These are phyloP conservation scores for Citrus maxima DNA, from an alignment of 345 rosid species.

Conservation along the genomic window DNA sequence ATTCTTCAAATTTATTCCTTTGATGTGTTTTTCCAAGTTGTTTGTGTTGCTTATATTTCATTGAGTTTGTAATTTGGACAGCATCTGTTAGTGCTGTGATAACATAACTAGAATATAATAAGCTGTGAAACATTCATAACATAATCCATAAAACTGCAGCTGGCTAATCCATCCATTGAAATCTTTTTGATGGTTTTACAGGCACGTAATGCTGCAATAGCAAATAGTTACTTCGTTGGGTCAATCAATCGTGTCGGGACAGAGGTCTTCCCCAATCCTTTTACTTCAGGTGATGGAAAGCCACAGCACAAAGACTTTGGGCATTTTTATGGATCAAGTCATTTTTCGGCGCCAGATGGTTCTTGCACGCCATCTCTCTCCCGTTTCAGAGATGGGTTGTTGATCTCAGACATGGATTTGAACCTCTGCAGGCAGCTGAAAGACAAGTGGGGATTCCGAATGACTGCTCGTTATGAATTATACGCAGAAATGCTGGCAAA, in stretches of 20 bases:
- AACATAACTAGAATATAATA: not conserved
- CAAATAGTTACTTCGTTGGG: slow-evolving; percentile 93
- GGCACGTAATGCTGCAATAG: slow-evolving; percentile 96
- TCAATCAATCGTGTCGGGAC: slow-evolving; percentile 98
- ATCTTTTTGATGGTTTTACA: slow-evolving; percentile 24
- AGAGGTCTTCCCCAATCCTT: slow-evolving; percentile 80
- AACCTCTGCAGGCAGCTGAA: slow-evolving; percentile 89
- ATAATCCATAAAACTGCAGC: not conserved
- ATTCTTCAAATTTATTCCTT: not conserved
- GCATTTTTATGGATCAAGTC: slow-evolving; percentile 90
- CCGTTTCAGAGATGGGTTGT: slow-evolving; percentile 68
- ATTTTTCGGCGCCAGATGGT: slow-evolving; percentile 93
- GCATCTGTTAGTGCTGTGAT: not conserved
- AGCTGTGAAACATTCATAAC: not conserved
- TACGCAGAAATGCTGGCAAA: slow-evolving; percentile 54
- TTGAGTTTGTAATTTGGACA: not conserved
- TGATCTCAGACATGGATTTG: slow-evolving; percentile 87
- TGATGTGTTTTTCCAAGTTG: not conserved
- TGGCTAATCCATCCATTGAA: not conserved
- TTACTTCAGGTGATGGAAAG: slow-evolving; percentile 92
- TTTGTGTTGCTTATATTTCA: not conserved
- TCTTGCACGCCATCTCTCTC: slow-evolving; percentile 89
- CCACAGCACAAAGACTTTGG: slow-evolving; percentile 84
- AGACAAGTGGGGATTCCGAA: slow-evolving; percentile 93
- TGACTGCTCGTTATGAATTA: slow-evolving; percentile 80